phyloP scores from a whole-genome alignment of 2,329 filamentous ascomycete species.

The Byssothecium circinans region DNA sequence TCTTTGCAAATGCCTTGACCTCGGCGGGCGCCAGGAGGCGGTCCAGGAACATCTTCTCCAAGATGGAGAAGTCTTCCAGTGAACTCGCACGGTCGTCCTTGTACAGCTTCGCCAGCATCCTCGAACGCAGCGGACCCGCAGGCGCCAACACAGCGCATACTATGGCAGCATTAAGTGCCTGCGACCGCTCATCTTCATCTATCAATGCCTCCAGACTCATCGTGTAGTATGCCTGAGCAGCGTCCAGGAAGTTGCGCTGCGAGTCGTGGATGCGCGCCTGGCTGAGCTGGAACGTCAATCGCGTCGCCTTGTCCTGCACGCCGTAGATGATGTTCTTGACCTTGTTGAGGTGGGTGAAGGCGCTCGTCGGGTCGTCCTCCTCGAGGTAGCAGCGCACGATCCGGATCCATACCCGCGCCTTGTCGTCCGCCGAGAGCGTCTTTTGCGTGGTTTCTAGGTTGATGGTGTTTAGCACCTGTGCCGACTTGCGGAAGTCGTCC shows the following conservation, averaged over 20 bases:
- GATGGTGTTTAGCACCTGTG: constrained; percentile 77
- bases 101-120: constrained; percentile 80
- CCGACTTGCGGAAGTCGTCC: constrained; percentile 79
- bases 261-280: constrained; percentile 93
- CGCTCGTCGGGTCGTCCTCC: constrained; percentile 83
- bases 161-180: constrained; percentile 82
- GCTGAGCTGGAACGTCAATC: constrained; percentile 84
- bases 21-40: constrained; percentile 79
- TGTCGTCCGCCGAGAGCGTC: constrained; percentile 77
- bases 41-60: constrained; percentile 98
- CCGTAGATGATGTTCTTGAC: constrained; percentile 89
- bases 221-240: constrained; percentile 83
- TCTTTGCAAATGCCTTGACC: constrained; percentile 80
- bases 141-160: constrained; percentile 91
- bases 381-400: constrained; percentile 94
- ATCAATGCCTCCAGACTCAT: constrained; percentile 77
- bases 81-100: constrained; percentile 83
- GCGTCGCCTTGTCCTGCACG: constrained; percentile 71
- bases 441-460: constrained; percentile 88
- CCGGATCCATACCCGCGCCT: constrained; percentile 84
- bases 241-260: constrained; percentile 84
- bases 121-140: constrained; percentile 80
- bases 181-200: constrained; percentile 82
- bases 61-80: constrained; percentile 78
- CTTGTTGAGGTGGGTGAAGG: constrained; percentile 88